Percentiles rank a stretch among this genome's conserved stretches.
Evolutionary conservation across 2,329 filamentous ascomycete species (phyloP).

Genomic region (Byssochlamys sp.): DNA sequence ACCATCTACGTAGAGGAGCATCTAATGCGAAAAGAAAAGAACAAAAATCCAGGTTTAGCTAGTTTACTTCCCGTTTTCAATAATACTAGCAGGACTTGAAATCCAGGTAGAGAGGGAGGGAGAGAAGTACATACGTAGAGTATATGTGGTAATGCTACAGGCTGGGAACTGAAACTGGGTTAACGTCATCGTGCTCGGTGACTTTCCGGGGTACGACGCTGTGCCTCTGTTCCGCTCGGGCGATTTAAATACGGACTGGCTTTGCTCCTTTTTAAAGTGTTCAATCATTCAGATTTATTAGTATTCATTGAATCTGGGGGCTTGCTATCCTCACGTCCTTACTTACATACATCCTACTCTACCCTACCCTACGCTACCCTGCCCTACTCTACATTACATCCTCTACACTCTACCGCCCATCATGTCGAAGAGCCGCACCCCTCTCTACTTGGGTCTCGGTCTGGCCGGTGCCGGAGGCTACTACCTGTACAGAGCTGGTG

Average conservation of each 20-base stretch:
- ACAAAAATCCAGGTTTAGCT: not conserved
- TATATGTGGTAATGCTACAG: not conserved
- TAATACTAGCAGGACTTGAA: too few relatives aligned
- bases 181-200: not conserved
- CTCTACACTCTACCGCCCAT: not conserved
- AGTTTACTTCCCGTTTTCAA: not conserved
- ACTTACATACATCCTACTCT: too few relatives aligned
- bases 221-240: not conserved
- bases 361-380: too few relatives aligned
- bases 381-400: not conserved
- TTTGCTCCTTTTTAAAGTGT: too few relatives aligned
- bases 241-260: not conserved
- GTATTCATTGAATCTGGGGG: not conserved
- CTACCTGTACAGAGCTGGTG: slow-evolving; percentile 83
- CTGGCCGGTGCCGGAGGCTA: slow-evolving; percentile 66
- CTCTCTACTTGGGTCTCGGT: slow-evolving; percentile 41
- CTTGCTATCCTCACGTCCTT: not conserved
- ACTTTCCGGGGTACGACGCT: not conserved
- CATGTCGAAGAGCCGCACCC: slow-evolving; percentile 24
- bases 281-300: too few relatives aligned
- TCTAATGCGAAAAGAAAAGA: too few relatives aligned
- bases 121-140: too few relatives aligned
- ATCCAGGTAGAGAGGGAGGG: too few relatives aligned
- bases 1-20: too few relatives aligned
- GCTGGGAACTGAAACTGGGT: not conserved